Percentiles rank a stretch among this genome's conserved stretches.
Conservation (phyloP, 352 stramenopile genomes). For the Phytophthora quininea region DNA sequence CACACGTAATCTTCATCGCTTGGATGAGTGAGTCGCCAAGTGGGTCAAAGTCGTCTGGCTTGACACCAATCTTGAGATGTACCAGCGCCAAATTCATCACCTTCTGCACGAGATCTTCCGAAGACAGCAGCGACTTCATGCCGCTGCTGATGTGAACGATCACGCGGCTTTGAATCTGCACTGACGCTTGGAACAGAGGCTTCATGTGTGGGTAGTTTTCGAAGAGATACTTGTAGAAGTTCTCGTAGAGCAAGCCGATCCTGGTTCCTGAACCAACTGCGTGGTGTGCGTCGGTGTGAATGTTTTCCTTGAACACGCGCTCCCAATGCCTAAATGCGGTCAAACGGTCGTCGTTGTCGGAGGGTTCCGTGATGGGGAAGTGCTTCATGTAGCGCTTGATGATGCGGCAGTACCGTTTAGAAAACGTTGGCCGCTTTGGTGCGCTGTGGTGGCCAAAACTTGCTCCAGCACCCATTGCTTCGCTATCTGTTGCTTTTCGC, state of each 20-base stretch:
- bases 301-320: constrained; percentile 69
- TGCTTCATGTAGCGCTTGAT: constrained; percentile 66
- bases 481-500: neutral
- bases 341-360: constrained; percentile 54
- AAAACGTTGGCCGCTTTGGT: constrained; percentile 43
- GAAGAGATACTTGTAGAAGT: constrained; percentile 76
- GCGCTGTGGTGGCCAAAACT: constrained; percentile 22
- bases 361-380: constrained; percentile 59
- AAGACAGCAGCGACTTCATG: constrained; percentile 65
- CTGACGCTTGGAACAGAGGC: constrained; percentile 63
- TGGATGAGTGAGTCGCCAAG: constrained; percentile 64
- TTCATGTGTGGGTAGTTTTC: constrained; percentile 64
- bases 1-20: constrained; percentile 61
- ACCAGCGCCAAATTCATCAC: constrained; percentile 61
- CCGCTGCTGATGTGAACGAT: constrained; percentile 69
- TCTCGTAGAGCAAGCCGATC: constrained; percentile 62
- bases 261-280: constrained; percentile 45
- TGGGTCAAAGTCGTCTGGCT: constrained; percentile 66
- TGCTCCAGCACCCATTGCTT: constrained; percentile 40
- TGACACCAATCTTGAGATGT: constrained; percentile 75
- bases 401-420: constrained; percentile 70
- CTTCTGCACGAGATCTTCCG: constrained; percentile 61
- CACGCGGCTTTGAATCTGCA: constrained; percentile 66
- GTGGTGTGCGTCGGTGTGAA: constrained; percentile 59
- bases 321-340: constrained; percentile 71